phyloP scores from a whole-genome alignment of 345 rosid genomes.

The Kernera saxatilis region DNA sequence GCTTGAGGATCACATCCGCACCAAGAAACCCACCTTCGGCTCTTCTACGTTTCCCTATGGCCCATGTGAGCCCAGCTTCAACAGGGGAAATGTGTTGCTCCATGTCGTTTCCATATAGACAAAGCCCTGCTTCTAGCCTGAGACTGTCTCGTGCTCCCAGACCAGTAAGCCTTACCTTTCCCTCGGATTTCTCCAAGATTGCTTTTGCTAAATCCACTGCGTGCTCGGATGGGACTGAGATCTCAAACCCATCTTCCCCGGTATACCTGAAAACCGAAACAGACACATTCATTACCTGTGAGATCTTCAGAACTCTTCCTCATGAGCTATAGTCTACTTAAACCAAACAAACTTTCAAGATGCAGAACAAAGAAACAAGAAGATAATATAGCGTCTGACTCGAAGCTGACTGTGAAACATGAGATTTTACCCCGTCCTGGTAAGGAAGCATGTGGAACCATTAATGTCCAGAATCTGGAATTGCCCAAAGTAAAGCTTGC shows the following conservation, averaged over 20 bases:
- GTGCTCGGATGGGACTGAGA: conserved; percentile 82
- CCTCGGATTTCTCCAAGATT: conserved; percentile 86
- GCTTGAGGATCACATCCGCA: conserved; percentile 82
- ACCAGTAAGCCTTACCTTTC: conserved; percentile 86
- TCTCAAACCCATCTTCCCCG: conserved; percentile 99
- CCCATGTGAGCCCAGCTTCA: conserved; percentile 97
- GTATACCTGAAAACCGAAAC: conserved; percentile 55
- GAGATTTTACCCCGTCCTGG: conserved; percentile 82
- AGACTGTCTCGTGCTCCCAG: conserved; percentile 96
- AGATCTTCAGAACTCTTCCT: conserved; percentile 1
- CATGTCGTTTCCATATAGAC: conserved; percentile 94
- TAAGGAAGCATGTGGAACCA: conserved; percentile 77
- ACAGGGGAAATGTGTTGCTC: conserved; percentile 85
- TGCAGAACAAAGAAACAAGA: neutral
- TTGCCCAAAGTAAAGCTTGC: conserved; percentile 89
- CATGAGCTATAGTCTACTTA: neutral
- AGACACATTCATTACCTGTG: neutral
- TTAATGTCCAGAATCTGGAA: conserved; percentile 79
- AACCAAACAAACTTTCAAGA: neutral
- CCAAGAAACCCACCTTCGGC: conserved; percentile 98
- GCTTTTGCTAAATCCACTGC: conserved; percentile 89
- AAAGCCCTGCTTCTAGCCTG: conserved; percentile 90
- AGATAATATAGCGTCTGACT: neutral
- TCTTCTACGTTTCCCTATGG: conserved; percentile 91
- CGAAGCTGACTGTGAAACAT: neutral